These are phyloP conservation scores for Dothidotthia symphoricarpi DNA, from an alignment of 2,329 filamentous ascomycete species.

Conservation along the genomic window DNA sequence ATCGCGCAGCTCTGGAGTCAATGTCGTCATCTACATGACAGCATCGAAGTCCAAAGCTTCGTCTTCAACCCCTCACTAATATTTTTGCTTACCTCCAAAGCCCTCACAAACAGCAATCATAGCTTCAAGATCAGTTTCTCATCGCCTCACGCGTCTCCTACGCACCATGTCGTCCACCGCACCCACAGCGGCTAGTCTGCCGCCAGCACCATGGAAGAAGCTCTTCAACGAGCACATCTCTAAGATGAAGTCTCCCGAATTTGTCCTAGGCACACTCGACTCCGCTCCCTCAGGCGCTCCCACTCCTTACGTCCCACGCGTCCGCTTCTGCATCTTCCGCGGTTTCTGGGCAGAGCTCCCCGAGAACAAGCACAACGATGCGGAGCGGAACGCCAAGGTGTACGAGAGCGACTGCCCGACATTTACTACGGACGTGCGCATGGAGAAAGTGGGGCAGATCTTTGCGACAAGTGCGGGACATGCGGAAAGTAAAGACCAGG, in stretches of 20 bases:
- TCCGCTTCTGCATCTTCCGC: conserved; percentile 78
- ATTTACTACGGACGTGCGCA: conserved; percentile 84
- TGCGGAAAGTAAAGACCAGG: conserved; percentile 45
- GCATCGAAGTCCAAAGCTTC: too few relatives aligned
- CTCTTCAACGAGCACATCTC: conserved; percentile 51
- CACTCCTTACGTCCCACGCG: conserved; percentile 53
- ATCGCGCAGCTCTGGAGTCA: too few relatives aligned
- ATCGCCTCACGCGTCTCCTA: conserved; percentile 44
- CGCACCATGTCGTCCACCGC: conserved; percentile 50
- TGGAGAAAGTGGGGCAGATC: conserved; percentile 78
- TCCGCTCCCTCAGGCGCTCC: conserved; percentile 44
- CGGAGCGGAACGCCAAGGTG: conserved; percentile 65
- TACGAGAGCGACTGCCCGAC: conserved; percentile 77
- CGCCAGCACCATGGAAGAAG: conserved; percentile 53
- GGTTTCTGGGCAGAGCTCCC: conserved; percentile 78
- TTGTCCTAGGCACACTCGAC: conserved; percentile 53
- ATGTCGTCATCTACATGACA: too few relatives aligned
- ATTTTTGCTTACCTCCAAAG: background rate
- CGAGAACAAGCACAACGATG: conserved; percentile 69
- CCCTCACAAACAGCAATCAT: conserved; percentile 34
- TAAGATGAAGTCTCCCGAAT: conserved; percentile 51
- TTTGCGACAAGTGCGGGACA: conserved; percentile 53
- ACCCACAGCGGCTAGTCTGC: conserved; percentile 34
- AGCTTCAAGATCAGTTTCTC: conserved; percentile 37
- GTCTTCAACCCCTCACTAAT: background rate